phyloP scores from a whole-genome alignment of 1,284 basidiomycete genomes.

The Fomes fomentarius region DNA sequence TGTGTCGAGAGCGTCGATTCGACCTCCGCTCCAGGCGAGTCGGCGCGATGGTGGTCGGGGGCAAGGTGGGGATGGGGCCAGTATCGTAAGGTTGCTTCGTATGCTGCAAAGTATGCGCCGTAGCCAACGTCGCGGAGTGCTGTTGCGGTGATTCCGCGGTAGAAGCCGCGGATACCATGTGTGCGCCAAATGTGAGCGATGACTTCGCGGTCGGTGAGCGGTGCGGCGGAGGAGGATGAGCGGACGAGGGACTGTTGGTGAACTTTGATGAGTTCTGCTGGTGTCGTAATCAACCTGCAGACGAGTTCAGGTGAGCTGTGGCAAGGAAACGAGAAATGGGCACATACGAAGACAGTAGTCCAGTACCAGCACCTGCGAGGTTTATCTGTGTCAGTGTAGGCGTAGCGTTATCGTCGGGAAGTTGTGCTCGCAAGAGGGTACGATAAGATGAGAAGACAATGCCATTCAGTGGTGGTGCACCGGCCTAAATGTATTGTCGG shows the following conservation, averaged over 20 bases:
- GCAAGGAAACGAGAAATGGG: neutral
- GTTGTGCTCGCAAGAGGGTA: conserved; percentile 66
- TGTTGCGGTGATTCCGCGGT: conserved; percentile 75
- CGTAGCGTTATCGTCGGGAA: conserved; percentile 43
- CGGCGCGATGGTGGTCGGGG: conserved; percentile 34
- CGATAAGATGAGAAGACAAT: conserved; percentile 76
- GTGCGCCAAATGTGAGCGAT: conserved; percentile 55
- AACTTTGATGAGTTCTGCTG: conserved; percentile 87
- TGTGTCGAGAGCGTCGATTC: conserved; percentile 47
- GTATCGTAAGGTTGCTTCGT: conserved; percentile 75
- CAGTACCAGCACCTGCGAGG: conserved; percentile 78
- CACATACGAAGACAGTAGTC: conserved; percentile 75
- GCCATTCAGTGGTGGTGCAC: conserved; percentile 74
- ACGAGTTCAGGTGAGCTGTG: neutral
- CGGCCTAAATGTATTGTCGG: conserved; percentile 46
- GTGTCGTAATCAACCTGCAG: conserved; percentile 73
- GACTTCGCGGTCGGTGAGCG: conserved; percentile 43
- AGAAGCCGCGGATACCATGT: conserved; percentile 70
- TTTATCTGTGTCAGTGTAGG: conserved; percentile 72
- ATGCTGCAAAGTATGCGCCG: conserved; percentile 84
- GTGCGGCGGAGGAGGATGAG: neutral
- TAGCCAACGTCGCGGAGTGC: conserved; percentile 78
- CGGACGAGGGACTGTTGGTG: conserved; percentile 58
- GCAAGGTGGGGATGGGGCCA: conserved; percentile 40
- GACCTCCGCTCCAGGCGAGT: conserved; percentile 46